Evolutionary conservation across 768 basidiomycete genomes (phyloP), one percentile per base, ranked within the genome.

Genomic region (Cyathus striatus): DNA sequence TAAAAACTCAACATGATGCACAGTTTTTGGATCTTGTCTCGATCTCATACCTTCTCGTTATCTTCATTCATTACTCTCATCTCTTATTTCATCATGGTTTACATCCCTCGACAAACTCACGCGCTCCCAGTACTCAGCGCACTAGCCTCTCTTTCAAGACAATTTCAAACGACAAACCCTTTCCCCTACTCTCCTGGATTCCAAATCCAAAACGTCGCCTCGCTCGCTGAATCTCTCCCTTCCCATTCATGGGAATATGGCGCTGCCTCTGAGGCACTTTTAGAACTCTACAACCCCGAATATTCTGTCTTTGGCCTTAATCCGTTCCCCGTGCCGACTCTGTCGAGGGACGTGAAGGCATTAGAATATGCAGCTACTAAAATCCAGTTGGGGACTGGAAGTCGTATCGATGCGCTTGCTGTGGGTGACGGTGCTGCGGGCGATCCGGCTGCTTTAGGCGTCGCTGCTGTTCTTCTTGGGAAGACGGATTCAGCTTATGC

Each of bases 401-500:
- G 46, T 1, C 52, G 50, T 9, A 22, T 41, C 5, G 50, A 56
- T 33, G 56, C 66, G 3, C 57, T 77, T 12, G 52, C 66, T 0
- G 55, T 64, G 21, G 69, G 67, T 2, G 64, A 68, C 34, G 72
- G 72, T 3, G 70, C 75, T 1, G 77, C 72, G 0, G 78, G 73
- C 0, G 81, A 83, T 47, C 81, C 81, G 0, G 74, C 79, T 1
- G 70, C 69, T 45, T 49, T 78, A 4, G 76, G 75, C 13, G 64
- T 70, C 2, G 63, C 66, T 2, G 70, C 75, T 2, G 53, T 57
- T 7, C 53, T 74, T 5, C 44, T 77, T 6, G 66, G 69, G 14
- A 72, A 74, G 25, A 51, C 54, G 7, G 56, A 68, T 43, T 53
- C 55, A 12, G 49, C 59, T 23, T 75, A 57, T 56, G 58, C 65